Percentiles rank a stretch among this genome's conserved stretches.
phyloP scores from a whole-genome alignment of 192 early-diverging fungal species.

The Chytriomyces hyalinus region DNA sequence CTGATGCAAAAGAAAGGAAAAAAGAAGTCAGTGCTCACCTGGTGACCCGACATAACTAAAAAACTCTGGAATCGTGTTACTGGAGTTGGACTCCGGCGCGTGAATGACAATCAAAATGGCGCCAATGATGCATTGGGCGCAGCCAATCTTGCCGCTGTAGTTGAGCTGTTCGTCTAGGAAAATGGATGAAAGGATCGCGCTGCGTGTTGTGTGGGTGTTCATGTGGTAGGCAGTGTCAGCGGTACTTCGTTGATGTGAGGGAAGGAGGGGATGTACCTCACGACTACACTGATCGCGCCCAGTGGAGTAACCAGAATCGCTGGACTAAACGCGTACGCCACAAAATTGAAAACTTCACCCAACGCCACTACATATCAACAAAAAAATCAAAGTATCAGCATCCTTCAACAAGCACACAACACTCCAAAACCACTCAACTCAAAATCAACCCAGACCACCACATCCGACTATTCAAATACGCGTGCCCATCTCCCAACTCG shows the following conservation, averaged over 20 bases:
- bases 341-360: constrained; percentile 92
- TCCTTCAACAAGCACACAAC: too few species aligned
- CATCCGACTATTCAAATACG: constrained; percentile 81
- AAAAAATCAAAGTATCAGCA: too few species aligned
- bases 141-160: constrained; percentile 63
- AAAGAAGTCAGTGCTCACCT: constrained; percentile 1
- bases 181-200: constrained; percentile 64
- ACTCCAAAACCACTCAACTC: constrained; percentile 25
- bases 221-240: not conserved
- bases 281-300: constrained; percentile 86
- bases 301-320: constrained; percentile 92
- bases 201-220: too few species aligned
- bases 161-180: constrained; percentile 63
- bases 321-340: constrained; percentile 92
- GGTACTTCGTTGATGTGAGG: not conserved
- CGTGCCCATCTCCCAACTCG: constrained; percentile 55
- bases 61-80: constrained; percentile 51
- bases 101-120: constrained; percentile 60
- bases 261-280: constrained; percentile 61
- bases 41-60: constrained; percentile 58
- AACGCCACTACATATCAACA: constrained; percentile 58
- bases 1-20: not conserved
- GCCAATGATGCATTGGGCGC: constrained; percentile 64
- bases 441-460: constrained; percentile 89
- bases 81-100: constrained; percentile 49